Evolutionary conservation across 257 asterid genomes (phyloP).

Genomic region (Parsonsia alboflavescens): DNA sequence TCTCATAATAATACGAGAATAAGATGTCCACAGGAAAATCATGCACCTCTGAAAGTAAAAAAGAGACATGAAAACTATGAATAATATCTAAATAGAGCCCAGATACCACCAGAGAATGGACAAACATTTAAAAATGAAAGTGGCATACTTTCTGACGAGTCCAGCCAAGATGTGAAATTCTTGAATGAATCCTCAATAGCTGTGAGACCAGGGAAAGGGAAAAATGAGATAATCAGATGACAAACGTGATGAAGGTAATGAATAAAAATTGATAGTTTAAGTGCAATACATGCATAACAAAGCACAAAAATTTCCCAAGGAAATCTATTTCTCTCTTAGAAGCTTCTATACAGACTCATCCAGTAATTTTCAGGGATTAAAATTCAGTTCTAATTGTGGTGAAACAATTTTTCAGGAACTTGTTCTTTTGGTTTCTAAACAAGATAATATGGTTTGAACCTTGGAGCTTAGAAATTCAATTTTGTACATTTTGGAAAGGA

Average conservation of each 20-base stretch:
- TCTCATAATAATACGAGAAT: neutral
- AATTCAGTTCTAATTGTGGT: neutral
- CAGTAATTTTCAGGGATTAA: neutral
- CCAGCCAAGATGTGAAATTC: slow-evolving; percentile 69
- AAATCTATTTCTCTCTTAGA: neutral
- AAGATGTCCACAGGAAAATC: too few relatives aligned
- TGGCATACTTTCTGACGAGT: slow-evolving; percentile 88
- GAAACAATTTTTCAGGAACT: neutral
- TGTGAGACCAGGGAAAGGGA: slow-evolving; percentile 22
- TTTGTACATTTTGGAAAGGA: neutral
- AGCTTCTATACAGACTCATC: neutral
- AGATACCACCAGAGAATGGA: slow-evolving; percentile 4
- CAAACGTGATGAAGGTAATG: neutral
- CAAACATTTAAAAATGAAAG: slow-evolving; percentile 1
- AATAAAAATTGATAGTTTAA: neutral
- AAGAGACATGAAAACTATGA: neutral
- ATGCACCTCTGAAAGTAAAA: too few relatives aligned
- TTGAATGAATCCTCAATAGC: slow-evolving; percentile 77
- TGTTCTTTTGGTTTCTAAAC: neutral
- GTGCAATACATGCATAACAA: neutral
- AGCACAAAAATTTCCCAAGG: neutral
- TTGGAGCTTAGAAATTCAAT: neutral
- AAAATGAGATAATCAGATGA: slow-evolving; percentile 1
- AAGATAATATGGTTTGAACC: neutral
- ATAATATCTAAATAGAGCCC: slow-evolving; percentile 1